These are phyloP conservation scores for Populus trichocarpa DNA, from an alignment of 441 rosid species.

Conservation along the genomic window DNA sequence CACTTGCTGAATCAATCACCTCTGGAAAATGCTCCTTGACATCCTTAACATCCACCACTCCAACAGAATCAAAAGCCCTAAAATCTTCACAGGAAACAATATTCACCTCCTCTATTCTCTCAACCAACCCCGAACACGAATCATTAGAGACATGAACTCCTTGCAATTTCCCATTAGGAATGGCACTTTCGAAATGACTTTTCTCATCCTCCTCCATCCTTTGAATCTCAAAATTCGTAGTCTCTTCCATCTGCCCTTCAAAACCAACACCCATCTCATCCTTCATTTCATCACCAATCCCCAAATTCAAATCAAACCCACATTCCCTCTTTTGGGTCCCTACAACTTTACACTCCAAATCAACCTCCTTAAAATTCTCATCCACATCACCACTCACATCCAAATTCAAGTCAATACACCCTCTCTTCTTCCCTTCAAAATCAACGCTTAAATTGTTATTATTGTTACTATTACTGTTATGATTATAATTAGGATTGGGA, in stretches of 20 bases:
- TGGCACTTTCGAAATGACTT: constrained; percentile 23
- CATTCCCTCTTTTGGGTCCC: constrained; percentile 40
- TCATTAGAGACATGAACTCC: constrained; percentile 40
- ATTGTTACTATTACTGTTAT: too few relatives aligned
- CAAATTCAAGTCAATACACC: constrained; percentile 74
- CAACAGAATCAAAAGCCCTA: constrained; percentile 16
- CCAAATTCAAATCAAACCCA: constrained; percentile 81
- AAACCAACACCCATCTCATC: constrained; percentile 31
- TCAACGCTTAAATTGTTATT: not conserved
- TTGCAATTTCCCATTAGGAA: constrained; percentile 30
- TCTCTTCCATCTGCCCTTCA: constrained; percentile 21
- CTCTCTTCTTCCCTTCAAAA: constrained; percentile 30
- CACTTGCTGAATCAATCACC: constrained; percentile 16
- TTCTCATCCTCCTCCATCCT: constrained; percentile 12
- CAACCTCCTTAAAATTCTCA: constrained; percentile 30
- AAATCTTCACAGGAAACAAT: constrained; percentile 21
- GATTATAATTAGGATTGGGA: not conserved
- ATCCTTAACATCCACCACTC: constrained; percentile 1
- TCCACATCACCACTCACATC: constrained; percentile 63
- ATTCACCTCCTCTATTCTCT: constrained; percentile 31
- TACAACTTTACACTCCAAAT: constrained; percentile 5
- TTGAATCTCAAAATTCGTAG: not conserved
- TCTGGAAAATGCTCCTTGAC: constrained; percentile 15
- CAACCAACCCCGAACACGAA: constrained; percentile 25
- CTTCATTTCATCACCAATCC: constrained; percentile 43